Percentiles rank a stretch among this genome's conserved stretches.
Conservation (phyloP, 2,329 filamentous ascomycete species). For the Neofusicoccum laricinum region DNA sequence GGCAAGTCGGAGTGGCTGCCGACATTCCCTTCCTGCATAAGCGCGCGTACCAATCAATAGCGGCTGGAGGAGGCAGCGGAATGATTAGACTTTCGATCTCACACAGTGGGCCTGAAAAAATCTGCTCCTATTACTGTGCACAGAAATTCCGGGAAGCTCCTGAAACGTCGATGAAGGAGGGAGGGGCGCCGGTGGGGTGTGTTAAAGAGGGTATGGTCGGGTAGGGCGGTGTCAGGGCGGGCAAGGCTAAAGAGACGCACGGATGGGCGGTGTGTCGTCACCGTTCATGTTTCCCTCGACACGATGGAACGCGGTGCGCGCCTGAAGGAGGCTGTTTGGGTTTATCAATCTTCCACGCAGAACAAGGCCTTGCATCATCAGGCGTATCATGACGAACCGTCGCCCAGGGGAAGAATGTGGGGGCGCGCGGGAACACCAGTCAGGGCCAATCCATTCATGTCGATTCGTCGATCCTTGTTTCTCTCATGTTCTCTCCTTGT, state of each 20-base stretch:
- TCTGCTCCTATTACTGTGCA: not conserved
- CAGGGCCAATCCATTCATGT: not conserved
- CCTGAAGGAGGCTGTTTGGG: too few species aligned
- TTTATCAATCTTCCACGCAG: too few species aligned
- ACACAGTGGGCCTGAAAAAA: not conserved
- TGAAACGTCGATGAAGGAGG: not conserved
- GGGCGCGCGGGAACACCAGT: not conserved
- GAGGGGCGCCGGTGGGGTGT: not conserved
- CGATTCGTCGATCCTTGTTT: not conserved
- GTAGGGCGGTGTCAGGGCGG: too few species aligned
- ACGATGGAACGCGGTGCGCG: too few species aligned
- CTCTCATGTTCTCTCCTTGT: not conserved
- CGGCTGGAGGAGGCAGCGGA: too few species aligned
- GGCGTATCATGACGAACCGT: not conserved
- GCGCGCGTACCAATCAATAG: too few species aligned
- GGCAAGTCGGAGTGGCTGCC: too few species aligned
- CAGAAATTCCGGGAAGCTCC: not conserved
- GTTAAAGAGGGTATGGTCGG: too few species aligned
- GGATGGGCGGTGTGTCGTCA: conserved; percentile 2
- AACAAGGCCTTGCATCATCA: not conserved
- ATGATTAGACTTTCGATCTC: not conserved
- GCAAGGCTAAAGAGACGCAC: not conserved
- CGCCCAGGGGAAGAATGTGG: not conserved
- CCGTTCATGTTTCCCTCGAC: not conserved
- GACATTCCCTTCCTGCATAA: too few species aligned